These are phyloP conservation scores for Plasmodium gallinaceum DNA, from an alignment of 169 alveolate genomes.

Conservation along the genomic window DNA sequence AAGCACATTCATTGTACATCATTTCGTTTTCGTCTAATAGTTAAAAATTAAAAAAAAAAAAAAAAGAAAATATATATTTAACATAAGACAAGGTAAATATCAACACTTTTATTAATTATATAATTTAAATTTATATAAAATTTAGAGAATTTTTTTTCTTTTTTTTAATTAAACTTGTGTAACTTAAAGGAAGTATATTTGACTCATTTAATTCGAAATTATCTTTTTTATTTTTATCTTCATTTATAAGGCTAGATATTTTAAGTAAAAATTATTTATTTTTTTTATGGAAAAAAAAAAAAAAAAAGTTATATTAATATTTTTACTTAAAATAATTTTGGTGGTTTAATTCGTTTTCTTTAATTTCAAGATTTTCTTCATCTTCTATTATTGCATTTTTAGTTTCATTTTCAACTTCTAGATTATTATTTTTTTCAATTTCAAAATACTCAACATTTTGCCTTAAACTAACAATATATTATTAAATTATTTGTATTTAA, in stretches of 20 bases:
- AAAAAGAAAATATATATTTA: not conserved
- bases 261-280: no score
- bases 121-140: not conserved
- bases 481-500: not conserved
- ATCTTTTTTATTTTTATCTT: not conserved
- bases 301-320: not conserved
- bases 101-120: not conserved
- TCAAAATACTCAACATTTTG: not conserved
- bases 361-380: not conserved
- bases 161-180: not conserved
- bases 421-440: not conserved
- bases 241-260: not conserved
- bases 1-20: constrained; percentile 49
- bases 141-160: not conserved
- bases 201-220: not conserved
- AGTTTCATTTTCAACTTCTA: not conserved
- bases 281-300: not conserved
- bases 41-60: not conserved
- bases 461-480: constrained; percentile 1
- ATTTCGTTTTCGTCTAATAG: constrained; percentile 21
- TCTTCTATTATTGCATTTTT: not conserved
- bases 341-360: not conserved
- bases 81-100: not conserved
- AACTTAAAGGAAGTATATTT: not conserved
- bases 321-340: not conserved